Conservation (phyloP, 164 flowering plant species). For the Malania oleifera region DNA sequence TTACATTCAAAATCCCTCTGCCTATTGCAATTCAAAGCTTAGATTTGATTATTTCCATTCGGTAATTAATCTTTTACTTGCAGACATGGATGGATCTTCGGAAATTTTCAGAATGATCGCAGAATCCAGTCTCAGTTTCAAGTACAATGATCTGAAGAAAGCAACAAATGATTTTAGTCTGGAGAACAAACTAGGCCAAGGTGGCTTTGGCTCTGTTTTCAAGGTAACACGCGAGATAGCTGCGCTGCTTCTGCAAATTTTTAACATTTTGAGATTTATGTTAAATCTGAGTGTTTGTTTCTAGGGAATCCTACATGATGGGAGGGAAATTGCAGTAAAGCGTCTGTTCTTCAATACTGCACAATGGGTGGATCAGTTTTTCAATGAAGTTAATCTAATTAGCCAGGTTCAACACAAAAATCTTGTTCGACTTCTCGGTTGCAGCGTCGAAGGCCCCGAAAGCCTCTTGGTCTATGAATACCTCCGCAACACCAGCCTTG, state of each 20-base stretch:
- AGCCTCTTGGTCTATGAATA: conserved; percentile 16
- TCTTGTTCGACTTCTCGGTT: conserved; percentile 13
- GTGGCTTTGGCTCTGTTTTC: conserved; percentile 34
- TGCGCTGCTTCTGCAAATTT: background rate
- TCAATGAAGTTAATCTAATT: conserved; percentile 13
- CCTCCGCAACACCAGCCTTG: conserved; percentile 15
- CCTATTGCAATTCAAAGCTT: background rate
- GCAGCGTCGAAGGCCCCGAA: conserved; percentile 13
- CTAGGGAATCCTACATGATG: conserved; percentile 11
- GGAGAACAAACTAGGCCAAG: conserved; percentile 32
- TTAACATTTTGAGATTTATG: background rate
- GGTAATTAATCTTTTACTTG: background rate
- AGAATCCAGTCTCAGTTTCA: conserved; percentile 16
- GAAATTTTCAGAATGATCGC: background rate
- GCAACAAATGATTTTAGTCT: conserved; percentile 28
- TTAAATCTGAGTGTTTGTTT: background rate
- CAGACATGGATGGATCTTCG: background rate
- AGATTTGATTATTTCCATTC: conserved; percentile 11
- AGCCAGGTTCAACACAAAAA: conserved; percentile 16
- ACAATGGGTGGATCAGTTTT: conserved; percentile 10
- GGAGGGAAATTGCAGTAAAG: conserved; percentile 18
- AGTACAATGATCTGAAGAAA: conserved; percentile 24
- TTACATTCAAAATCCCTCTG: background rate
- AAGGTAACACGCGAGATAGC: conserved; percentile 2
- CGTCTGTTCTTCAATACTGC: conserved; percentile 7